Conservation (phyloP, 2,329 filamentous ascomycete species). For the Balansia obtecta region DNA sequence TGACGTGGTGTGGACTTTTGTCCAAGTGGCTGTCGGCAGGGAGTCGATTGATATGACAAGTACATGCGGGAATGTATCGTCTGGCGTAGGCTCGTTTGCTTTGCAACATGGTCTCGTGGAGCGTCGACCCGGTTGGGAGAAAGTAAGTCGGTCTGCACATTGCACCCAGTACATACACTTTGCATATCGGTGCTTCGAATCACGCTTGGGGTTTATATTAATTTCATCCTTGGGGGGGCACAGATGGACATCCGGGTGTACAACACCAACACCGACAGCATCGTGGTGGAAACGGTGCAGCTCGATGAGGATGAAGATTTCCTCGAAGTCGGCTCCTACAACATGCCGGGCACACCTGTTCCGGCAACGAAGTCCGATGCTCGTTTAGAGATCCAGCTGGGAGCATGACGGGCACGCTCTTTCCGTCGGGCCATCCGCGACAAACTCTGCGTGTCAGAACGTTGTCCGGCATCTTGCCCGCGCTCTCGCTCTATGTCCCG, state of each 20-base stretch:
- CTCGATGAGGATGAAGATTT: slow-evolving; percentile 33
- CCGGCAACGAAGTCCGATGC: slow-evolving; percentile 40
- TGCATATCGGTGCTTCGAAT: no score
- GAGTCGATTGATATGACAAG: slow-evolving; percentile 43
- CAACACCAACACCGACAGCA: slow-evolving; percentile 50
- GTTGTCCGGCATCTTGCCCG: background rate
- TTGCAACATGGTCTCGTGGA: slow-evolving; percentile 34
- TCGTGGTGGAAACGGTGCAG: slow-evolving; percentile 41
- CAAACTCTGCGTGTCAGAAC: slow-evolving; percentile 19
- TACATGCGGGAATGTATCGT: slow-evolving; percentile 53
- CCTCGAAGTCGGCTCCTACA: slow-evolving; percentile 34
- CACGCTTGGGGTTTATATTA: background rate
- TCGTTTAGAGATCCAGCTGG: slow-evolving; percentile 47
- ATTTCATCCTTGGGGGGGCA: slow-evolving; percentile 11
- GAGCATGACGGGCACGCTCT: slow-evolving; percentile 43
- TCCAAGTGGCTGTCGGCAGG: slow-evolving; percentile 45
- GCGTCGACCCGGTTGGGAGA: slow-evolving; percentile 8
- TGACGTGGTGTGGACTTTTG: slow-evolving; percentile 51
- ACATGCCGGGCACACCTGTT: slow-evolving; percentile 46
- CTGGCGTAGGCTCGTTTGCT: slow-evolving; percentile 46
- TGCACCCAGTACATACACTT: background rate
- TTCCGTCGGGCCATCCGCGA: slow-evolving; percentile 42
- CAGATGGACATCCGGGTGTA: slow-evolving; percentile 31
- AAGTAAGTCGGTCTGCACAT: background rate
- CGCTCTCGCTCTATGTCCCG: slow-evolving; percentile 16